Base-by-base conservation (phyloP, 768 basidiomycete species). In the Lepiota venenata region DNA sequence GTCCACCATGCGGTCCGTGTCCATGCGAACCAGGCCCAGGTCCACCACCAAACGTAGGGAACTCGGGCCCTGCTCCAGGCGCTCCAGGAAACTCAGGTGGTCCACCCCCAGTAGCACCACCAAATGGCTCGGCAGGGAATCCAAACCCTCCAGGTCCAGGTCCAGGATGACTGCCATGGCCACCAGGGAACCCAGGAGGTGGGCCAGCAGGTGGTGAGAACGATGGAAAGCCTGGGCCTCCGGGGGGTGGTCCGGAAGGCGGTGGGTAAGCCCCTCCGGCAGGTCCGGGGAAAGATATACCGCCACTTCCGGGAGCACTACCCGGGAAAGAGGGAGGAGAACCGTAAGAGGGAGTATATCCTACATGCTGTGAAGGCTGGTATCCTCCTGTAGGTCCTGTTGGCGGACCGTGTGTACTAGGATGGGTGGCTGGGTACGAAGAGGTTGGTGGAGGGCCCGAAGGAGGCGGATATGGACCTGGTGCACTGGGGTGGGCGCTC, bases 41-140 rank as follows among this genome's bases (percentile, higher is more conserved):
- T 16, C 56, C 58, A 25, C 60, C 56, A 57, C 32, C 32, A 56
- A 64, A 56, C 69, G 70, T 15, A 62, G 61, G 32, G 10, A 32
- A 32, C 27, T 29, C 27, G 27, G 27, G 27, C 27, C 27, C 27
- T 8, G 8, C 8, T 29, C 27, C 27, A 39, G 66, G 66, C 15
- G 67, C 66, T 39, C 66, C 69, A 25, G 77, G 77, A 64, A 77
- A 78, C 14, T 59, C 62, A 43, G 69, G 72, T 0, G 68, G 68
- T 41, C 64, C 63, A 37, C 60, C 64, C 50, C 55, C 56, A 9
- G 48, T 14, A 22, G 48, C 42, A 22, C 48, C 61, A 37, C 58
- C 66, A 47, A 58, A 59, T 8, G 63, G 59, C 12, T 60, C 38
- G 10, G 56, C 56, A 56, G 53, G 53, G n/a, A 45, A 51, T 6